Percentiles rank a stretch among this genome's conserved stretches.
Evolutionary conservation across 2,329 filamentous ascomycete genomes (phyloP).

Genomic region (Stromatinia cepivora): DNA sequence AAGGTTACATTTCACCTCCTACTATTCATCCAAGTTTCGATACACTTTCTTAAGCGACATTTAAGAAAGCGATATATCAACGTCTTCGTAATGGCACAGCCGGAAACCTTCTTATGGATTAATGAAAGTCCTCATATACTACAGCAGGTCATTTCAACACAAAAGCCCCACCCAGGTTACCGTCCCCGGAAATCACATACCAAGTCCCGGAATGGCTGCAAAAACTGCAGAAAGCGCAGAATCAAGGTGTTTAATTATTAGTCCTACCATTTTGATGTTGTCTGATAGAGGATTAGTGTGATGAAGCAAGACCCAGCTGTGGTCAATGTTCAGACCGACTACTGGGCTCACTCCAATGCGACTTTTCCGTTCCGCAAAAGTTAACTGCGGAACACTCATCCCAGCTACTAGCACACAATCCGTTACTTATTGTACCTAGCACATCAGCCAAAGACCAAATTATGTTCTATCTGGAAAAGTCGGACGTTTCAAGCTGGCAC

Average conservation of each 20-base stretch:
- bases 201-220: conserved; percentile 20
- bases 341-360: background rate
- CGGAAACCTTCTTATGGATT: background rate
- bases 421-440: background rate
- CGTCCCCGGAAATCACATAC: conserved; percentile 11
- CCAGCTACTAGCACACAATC: background rate
- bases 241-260: conserved; percentile 14
- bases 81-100: background rate
- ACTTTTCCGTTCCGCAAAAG: background rate
- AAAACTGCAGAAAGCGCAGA: conserved; percentile 19
- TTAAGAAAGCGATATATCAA: background rate
- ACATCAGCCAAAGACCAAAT: conserved; percentile 6
- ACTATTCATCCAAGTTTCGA: background rate
- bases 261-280: background rate
- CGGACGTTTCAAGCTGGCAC: background rate
- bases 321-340: conserved; percentile 8
- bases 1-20: too few relatives aligned
- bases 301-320: conserved; percentile 19
- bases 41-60: background rate
- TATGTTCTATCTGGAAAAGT: conserved; percentile 11
- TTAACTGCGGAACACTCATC: background rate
- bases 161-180: background rate
- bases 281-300: conserved; percentile 14
- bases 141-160: background rate
- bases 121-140: background rate